Conservation (phyloP, 345 rosid genomes). For the Moricandia moricandioides region DNA sequence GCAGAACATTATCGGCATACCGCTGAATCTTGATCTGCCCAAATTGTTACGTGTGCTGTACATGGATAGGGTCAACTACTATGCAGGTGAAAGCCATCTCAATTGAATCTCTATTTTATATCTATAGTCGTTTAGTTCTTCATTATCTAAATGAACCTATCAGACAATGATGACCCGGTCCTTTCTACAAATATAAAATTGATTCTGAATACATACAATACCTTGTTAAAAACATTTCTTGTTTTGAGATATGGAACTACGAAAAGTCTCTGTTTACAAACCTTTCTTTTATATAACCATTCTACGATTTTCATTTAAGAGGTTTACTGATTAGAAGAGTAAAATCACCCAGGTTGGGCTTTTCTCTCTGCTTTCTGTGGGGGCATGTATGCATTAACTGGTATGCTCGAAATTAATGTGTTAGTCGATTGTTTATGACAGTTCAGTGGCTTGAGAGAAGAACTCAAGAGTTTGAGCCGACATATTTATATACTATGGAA, state of each 20-base stretch:
- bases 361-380: constrained; percentile 3
- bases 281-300: not conserved
- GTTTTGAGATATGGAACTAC: not conserved
- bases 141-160: constrained; percentile 2
- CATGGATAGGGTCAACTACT: constrained; percentile 67
- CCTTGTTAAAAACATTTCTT: constrained; percentile 1
- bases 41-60: constrained; percentile 69
- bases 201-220: not conserved
- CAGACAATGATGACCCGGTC: not conserved
- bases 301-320: not conserved
- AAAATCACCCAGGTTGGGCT: not conserved
- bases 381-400: constrained; percentile 3
- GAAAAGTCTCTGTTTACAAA: not conserved
- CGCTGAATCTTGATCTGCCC: constrained; percentile 69
- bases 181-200: not conserved
- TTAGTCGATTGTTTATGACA: constrained; percentile 36
- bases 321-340: constrained; percentile 8
- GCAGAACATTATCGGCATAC: constrained; percentile 81
- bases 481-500: constrained; percentile 85
- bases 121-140: not conserved
- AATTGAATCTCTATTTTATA: not conserved
- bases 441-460: constrained; percentile 80
- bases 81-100: constrained; percentile 58
- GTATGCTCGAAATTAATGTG: not conserved
- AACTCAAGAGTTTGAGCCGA: constrained; percentile 84